A percentile compares a stretch with the other conserved stretches of the same genome.
These are phyloP conservation scores for Colletotrichum incanum DNA, from an alignment of 2,329 filamentous ascomycete species.

Conservation along the genomic window DNA sequence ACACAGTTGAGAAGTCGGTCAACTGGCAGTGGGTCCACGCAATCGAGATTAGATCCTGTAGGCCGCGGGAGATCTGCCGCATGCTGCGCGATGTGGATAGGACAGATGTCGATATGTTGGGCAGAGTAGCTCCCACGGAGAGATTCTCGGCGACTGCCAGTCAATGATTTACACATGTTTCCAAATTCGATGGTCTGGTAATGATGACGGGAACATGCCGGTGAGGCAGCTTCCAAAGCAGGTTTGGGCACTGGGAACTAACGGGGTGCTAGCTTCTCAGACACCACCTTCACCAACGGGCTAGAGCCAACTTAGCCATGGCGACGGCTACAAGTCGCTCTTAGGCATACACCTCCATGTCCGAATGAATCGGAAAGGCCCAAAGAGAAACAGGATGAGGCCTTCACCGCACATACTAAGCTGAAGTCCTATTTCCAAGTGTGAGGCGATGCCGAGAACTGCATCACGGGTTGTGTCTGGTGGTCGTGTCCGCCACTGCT, in stretches of 20 bases:
- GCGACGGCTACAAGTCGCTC: conserved; percentile 19
- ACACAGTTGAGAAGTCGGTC: conserved; percentile 10
- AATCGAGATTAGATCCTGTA: conserved; percentile 38
- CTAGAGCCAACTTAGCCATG: conserved; percentile 20
- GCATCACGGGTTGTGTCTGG: conserved; percentile 5
- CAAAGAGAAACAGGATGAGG: conserved; percentile 8
- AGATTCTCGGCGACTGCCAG: conserved; percentile 3
- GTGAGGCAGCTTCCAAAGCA: conserved; percentile 31
- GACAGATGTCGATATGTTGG: neutral
- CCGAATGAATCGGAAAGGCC: conserved; percentile 4
- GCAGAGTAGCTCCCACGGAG: neutral
- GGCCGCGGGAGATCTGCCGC: conserved; percentile 36
- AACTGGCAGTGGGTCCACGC: conserved; percentile 16
- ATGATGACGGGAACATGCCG: conserved; percentile 13
- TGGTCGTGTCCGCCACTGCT: neutral
- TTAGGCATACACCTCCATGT: neutral
- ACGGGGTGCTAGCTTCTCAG: conserved; percentile 16
- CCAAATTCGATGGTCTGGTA: neutral
- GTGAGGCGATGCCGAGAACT: neutral
- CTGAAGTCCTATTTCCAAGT: neutral
- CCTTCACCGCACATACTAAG: conserved; percentile 1
- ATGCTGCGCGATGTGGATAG: conserved; percentile 25
- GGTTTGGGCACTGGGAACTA: conserved; percentile 23
- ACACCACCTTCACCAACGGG: conserved; percentile 19
- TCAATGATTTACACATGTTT: neutral